Evolutionary conservation across 306 rosid species (phyloP).

Genomic region (Adenanthera pavonina): DNA sequence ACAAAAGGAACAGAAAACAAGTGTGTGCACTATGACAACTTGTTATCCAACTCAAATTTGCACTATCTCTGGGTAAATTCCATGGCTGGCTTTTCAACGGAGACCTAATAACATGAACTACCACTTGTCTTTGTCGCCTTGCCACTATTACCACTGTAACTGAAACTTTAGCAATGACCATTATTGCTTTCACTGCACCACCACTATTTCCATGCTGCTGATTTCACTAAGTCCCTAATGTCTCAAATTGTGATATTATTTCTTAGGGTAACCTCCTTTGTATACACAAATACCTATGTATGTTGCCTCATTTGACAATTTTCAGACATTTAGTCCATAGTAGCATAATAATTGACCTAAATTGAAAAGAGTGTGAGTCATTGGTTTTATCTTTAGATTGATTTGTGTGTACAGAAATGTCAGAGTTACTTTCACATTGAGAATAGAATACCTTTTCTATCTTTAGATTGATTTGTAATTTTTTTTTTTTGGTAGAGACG

Average conservation of each 20-base stretch:
- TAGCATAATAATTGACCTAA: neutral
- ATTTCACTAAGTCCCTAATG: neutral
- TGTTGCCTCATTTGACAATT: neutral
- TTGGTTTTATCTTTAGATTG: neutral
- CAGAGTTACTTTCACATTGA: neutral
- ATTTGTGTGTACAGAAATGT: neutral
- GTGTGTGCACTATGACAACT: neutral
- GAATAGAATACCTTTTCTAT: neutral
- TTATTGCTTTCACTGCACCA: no score
- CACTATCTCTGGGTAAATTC: neutral
- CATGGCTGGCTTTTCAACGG: neutral
- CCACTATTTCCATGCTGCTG: no score
- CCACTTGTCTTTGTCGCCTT: neutral
- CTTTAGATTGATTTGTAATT: neutral
- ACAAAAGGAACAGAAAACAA: neutral
- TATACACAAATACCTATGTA: neutral
- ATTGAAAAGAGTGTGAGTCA: neutral
- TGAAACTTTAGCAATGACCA: no score
- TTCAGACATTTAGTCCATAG: neutral
- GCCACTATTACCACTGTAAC: neutral
- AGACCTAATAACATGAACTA: neutral
- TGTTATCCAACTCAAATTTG: neutral
- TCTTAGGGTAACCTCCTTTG: neutral
- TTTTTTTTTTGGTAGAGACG: neutral
- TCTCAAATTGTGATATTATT: neutral